Evolutionary conservation across 2,329 filamentous ascomycete species (phyloP).

Genomic region (Nemania sp.): DNA sequence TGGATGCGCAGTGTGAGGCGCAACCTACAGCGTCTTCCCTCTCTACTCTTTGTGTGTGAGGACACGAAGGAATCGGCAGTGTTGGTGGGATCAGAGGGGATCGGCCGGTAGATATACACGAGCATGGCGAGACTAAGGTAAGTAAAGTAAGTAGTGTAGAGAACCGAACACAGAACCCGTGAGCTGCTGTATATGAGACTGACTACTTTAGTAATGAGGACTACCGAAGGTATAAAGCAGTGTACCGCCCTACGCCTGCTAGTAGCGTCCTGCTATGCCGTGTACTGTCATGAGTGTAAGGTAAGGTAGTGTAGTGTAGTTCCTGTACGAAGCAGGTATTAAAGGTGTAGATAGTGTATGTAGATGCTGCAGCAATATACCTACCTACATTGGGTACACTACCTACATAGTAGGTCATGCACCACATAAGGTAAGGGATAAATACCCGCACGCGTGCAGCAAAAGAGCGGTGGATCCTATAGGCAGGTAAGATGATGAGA

Average conservation of each 20-base stretch:
- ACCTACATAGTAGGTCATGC: no score
- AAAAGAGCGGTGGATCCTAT: conserved; percentile 35
- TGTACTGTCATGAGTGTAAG: no score
- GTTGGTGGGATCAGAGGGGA: conserved; percentile 31
- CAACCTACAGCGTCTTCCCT: conserved; percentile 30
- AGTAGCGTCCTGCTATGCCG: no score
- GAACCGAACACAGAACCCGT: conserved; percentile 28
- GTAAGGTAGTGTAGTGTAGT: no score
- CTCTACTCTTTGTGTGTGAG: conserved; percentile 30
- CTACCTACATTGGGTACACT: no score
- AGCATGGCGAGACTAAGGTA: background rate
- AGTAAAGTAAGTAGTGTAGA: no score
- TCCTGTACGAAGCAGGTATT: no score
- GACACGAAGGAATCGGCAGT: conserved; percentile 28
- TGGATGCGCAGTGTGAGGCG: conserved; percentile 27
- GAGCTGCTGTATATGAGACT: conserved; percentile 33
- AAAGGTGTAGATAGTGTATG: no score
- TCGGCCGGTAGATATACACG: conserved; percentile 36
- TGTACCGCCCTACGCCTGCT: background rate
- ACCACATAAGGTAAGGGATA: no score
- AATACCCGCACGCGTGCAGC: background rate
- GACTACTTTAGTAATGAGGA: conserved; percentile 24
- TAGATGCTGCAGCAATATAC: no score
- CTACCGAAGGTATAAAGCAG: conserved; percentile 9
- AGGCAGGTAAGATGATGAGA: conserved; percentile 31